Conservation (phyloP, 2,329 filamentous ascomycete genomes). For the Verticillium alfalfae region DNA sequence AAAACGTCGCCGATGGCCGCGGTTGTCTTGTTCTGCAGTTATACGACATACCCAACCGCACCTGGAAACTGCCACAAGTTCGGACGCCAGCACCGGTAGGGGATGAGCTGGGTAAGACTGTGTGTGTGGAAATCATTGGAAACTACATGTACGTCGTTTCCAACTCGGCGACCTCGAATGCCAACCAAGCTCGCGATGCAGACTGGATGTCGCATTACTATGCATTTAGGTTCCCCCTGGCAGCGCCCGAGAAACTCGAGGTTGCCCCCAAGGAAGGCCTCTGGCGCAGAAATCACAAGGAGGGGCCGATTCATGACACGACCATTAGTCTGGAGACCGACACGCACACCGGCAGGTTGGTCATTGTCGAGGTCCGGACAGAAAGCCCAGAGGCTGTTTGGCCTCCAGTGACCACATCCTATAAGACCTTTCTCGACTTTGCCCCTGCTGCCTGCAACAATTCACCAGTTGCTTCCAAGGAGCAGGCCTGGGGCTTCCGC, state of each 20-base stretch:
- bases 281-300: conserved; percentile 62
- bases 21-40: not conserved
- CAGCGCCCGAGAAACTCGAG: conserved; percentile 10
- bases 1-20: not conserved
- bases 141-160: conserved; percentile 65
- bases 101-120: conserved; percentile 26
- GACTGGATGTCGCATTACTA: conserved; percentile 67
- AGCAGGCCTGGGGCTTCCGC: not conserved
- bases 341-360: conserved; percentile 49
- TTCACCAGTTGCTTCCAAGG: conserved; percentile 12
- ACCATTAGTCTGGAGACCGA: conserved; percentile 57
- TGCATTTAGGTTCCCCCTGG: conserved; percentile 24
- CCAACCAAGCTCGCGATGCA: conserved; percentile 42
- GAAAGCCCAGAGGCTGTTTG: conserved; percentile 37
- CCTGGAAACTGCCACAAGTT: not conserved
- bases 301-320: conserved; percentile 68
- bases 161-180: conserved; percentile 49
- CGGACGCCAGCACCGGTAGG: not conserved
- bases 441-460: conserved; percentile 4
- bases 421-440: conserved; percentile 50
- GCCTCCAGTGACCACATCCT: conserved; percentile 52
- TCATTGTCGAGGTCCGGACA: conserved; percentile 60
- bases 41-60: not conserved
- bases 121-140: conserved; percentile 68
- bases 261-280: conserved; percentile 40